Evolutionary conservation across 2,329 filamentous ascomycete species (phyloP).

Genomic region (Epichloe glyceriae): DNA sequence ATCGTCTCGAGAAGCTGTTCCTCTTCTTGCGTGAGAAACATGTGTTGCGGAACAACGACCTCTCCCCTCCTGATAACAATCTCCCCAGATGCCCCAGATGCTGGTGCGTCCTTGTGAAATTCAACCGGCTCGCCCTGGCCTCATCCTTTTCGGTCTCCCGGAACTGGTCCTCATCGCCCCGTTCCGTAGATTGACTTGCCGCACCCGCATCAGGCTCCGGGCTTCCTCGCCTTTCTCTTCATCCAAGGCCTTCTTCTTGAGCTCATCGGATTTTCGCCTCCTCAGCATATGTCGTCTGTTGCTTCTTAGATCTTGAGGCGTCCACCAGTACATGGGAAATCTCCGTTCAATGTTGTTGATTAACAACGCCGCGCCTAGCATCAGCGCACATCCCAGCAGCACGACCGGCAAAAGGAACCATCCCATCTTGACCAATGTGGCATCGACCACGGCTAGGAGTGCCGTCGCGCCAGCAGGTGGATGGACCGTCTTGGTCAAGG

Average conservation of each 20-base stretch:
- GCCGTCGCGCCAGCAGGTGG: constrained; percentile 66
- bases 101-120: constrained; percentile 5
- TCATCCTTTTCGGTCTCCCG: no score
- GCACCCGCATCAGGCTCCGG: neutral
- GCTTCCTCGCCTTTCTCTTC: constrained; percentile 4
- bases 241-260: constrained; percentile 1
- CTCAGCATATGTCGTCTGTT: constrained; percentile 3
- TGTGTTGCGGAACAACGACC: constrained; percentile 21
- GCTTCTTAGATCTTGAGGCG: constrained; percentile 23
- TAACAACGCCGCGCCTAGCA: constrained; percentile 48
- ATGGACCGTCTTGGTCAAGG: constrained; percentile 57
- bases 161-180: neutral
- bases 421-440: constrained; percentile 41
- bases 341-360: constrained; percentile 56
- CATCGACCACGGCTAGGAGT: constrained; percentile 50
- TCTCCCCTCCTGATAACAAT: constrained; percentile 23
- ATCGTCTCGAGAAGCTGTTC: constrained; percentile 22
- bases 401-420: constrained; percentile 57
- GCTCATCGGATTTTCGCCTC: constrained; percentile 6
- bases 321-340: constrained; percentile 63
- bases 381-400: constrained; percentile 44
- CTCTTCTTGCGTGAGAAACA: constrained; percentile 26
- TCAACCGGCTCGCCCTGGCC: constrained; percentile 6
- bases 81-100: constrained; percentile 9
- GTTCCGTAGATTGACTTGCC: constrained; percentile 9